Evolutionary conservation across 192 early-diverging fungal genomes (phyloP).

Genomic region (Thamnidium elegans): DNA sequence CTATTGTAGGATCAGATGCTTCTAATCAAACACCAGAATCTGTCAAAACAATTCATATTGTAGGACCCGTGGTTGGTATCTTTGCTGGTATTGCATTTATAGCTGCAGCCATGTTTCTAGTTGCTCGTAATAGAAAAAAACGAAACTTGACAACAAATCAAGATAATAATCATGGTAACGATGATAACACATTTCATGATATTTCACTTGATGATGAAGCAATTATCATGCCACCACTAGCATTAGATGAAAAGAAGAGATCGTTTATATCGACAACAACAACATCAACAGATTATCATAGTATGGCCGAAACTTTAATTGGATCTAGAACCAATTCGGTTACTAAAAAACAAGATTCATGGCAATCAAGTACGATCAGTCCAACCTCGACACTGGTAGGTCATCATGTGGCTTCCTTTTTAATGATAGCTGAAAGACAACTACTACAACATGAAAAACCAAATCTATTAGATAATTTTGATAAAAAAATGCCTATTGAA

Average conservation of each 20-base stretch:
- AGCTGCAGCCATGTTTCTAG: background rate
- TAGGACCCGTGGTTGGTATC: slow-evolving; percentile 3
- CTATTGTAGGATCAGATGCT: background rate
- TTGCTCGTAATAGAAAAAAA: background rate
- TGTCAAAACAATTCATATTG: slow-evolving; percentile 7
- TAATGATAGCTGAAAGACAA: slow-evolving; percentile 9
- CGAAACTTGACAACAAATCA: background rate
- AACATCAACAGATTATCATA: background rate
- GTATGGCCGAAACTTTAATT: slow-evolving; percentile 2
- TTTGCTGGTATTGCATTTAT: slow-evolving; percentile 2
- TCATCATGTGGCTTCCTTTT: background rate
- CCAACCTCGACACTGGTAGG: too few relatives aligned
- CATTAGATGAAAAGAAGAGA: too few relatives aligned
- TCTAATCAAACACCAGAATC: too few relatives aligned
- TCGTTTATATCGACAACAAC: too few relatives aligned
- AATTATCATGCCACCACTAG: too few relatives aligned
- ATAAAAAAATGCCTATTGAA: slow-evolving; percentile 4
- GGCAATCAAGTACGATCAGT: too few relatives aligned
- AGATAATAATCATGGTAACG: background rate
- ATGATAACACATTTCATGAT: too few relatives aligned
- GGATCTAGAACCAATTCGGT: background rate
- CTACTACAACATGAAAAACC: slow-evolving; percentile 7
- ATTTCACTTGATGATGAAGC: too few relatives aligned
- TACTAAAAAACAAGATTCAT: too few relatives aligned
- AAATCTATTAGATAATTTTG: slow-evolving; percentile 4